phyloP scores from a whole-genome alignment of 106 monocot genomes.

The Dactylorhiza incarnata region DNA sequence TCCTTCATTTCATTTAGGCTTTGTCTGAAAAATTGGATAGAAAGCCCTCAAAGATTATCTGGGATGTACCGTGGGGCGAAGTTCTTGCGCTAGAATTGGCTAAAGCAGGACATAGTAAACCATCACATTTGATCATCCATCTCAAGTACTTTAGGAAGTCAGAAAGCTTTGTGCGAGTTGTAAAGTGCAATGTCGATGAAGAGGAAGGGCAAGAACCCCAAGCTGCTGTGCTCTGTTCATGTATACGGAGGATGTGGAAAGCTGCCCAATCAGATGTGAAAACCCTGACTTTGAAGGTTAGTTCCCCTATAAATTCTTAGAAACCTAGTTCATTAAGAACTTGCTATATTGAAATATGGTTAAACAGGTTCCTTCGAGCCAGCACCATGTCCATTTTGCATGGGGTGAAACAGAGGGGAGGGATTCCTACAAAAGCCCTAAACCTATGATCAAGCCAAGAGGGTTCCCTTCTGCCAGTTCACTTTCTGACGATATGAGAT shows the following conservation, averaged over 20 bases:
- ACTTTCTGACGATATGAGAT: slow-evolving; percentile 42
- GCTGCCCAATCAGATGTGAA: slow-evolving; percentile 45
- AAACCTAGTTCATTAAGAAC: neutral
- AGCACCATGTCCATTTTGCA: slow-evolving; percentile 64
- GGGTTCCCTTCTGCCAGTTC: slow-evolving; percentile 26
- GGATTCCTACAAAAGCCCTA: slow-evolving; percentile 31
- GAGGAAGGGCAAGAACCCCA: slow-evolving; percentile 60
- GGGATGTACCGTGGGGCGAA: slow-evolving; percentile 93
- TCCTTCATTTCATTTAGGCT: slow-evolving; percentile 29
- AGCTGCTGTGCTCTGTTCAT: slow-evolving; percentile 71
- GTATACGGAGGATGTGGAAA: slow-evolving; percentile 77
- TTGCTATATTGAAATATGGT: neutral
- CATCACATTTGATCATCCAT: slow-evolving; percentile 90
- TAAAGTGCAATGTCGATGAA: slow-evolving; percentile 69
- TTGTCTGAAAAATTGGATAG: slow-evolving; percentile 69
- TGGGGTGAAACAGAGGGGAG: slow-evolving; percentile 54
- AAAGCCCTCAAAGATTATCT: slow-evolving; percentile 82
- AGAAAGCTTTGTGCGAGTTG: slow-evolving; percentile 71
- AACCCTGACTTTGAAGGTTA: slow-evolving; percentile 64
- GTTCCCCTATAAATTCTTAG: slow-evolving; percentile 12
- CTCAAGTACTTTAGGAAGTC: slow-evolving; percentile 69
- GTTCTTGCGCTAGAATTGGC: slow-evolving; percentile 83
- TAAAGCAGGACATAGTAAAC: slow-evolving; percentile 65
- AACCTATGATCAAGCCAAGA: slow-evolving; percentile 55
- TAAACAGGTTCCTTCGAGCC: slow-evolving; percentile 81